Conservation (phyloP, 129 eudicot species). For the Solidago caesia region DNA sequence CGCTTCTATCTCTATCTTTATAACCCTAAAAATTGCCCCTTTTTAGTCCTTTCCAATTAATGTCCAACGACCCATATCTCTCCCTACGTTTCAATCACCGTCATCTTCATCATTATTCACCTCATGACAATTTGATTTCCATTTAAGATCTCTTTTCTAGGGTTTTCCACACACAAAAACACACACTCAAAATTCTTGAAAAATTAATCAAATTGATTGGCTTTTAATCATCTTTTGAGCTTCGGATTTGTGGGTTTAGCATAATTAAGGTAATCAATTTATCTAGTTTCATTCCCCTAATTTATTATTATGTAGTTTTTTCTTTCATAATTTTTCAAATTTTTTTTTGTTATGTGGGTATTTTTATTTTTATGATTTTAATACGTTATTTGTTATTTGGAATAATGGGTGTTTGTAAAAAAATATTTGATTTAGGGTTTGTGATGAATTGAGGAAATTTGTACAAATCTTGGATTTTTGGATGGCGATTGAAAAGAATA, state of each 20-base stretch:
- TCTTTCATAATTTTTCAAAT: background rate
- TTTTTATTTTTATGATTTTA: slow-evolving; percentile 8
- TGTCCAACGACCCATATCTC: slow-evolving; percentile 43
- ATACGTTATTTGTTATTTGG: slow-evolving; percentile 21
- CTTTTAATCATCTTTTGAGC: slow-evolving; percentile 19
- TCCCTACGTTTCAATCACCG: slow-evolving; percentile 51
- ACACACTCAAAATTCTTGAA: slow-evolving; percentile 14
- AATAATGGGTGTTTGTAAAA: slow-evolving; percentile 5
- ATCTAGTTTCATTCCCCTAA: slow-evolving; percentile 29
- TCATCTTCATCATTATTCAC: slow-evolving; percentile 38
- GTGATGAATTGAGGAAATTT: slow-evolving; percentile 33
- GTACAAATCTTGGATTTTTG: slow-evolving; percentile 19
- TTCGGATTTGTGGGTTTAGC: slow-evolving; percentile 20
- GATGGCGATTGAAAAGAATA: slow-evolving; percentile 92
- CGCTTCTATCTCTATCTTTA: slow-evolving; percentile 14
- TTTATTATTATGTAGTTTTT: slow-evolving; percentile 8
- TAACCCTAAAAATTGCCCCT: slow-evolving; percentile 33
- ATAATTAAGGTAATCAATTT: slow-evolving; percentile 30
- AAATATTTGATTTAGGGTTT: slow-evolving; percentile 25
- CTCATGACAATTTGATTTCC: slow-evolving; percentile 7
- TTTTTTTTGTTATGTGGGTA: background rate
- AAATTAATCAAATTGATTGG: background rate
- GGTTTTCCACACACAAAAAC: slow-evolving; percentile 35
- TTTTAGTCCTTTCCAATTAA: slow-evolving; percentile 28
- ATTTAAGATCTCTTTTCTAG: slow-evolving; percentile 40